A percentile compares a stretch with the other conserved stretches of the same genome.
phyloP scores from a whole-genome alignment of 768 basidiomycete species.

The Auricularia auricula-judae region DNA sequence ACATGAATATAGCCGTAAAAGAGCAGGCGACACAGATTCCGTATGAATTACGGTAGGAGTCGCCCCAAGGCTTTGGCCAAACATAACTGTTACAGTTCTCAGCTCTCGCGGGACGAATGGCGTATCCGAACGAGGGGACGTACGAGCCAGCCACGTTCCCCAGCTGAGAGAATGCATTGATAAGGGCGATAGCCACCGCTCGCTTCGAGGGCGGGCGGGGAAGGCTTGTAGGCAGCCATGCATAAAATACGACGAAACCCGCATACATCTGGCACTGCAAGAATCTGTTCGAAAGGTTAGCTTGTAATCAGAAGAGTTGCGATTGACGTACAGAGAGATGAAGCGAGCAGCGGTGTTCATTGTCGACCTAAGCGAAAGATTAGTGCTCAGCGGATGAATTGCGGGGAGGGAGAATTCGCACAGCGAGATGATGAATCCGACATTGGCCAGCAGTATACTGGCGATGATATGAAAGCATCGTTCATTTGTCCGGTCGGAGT shows the following conservation, averaged over 20 bases:
- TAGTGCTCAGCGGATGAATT: conserved; percentile 38
- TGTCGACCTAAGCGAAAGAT: conserved; percentile 34
- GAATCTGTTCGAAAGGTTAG: conserved; percentile 34
- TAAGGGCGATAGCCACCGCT: conserved; percentile 73
- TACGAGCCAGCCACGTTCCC: conserved; percentile 81
- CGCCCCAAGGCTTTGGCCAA: conserved; percentile 63
- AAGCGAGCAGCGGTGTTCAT: conserved; percentile 55
- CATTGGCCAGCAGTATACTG: conserved; percentile 45
- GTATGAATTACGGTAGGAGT: conserved; percentile 58
- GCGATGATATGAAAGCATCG: conserved; percentile 55
- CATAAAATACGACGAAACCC: conserved; percentile 55
- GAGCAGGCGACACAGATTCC: conserved; percentile 54
- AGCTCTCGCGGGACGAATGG: conserved; percentile 1
- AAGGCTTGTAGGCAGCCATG: conserved; percentile 47
- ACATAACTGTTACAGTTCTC: conserved; percentile 32
- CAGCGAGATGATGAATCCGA: conserved; percentile 59
- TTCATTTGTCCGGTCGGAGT: conserved; percentile 62
- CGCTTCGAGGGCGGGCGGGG: conserved; percentile 80
- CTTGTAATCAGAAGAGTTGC: background rate
- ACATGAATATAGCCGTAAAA: conserved; percentile 35
- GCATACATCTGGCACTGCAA: conserved; percentile 67
- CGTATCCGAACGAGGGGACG: conserved; percentile 20
- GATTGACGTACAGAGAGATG: conserved; percentile 39
- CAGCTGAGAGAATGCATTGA: conserved; percentile 72
- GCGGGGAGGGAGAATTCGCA: conserved; percentile 1